Base-by-base conservation (phyloP, 805 yeast species). In the Clavispora phyllophila region DNA sequence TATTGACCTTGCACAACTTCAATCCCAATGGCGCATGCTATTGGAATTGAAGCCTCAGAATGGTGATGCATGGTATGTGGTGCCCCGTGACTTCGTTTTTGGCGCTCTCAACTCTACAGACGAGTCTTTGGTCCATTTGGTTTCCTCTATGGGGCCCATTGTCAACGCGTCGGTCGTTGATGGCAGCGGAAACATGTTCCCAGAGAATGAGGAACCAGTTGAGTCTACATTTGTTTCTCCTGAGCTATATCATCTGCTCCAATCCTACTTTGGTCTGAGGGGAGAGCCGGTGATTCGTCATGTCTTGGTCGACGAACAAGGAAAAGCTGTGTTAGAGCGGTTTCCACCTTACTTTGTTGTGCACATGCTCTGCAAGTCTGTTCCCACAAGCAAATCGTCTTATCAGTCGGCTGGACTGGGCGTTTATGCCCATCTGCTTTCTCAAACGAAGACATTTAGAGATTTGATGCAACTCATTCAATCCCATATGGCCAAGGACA, bases 231-330 rank as follows among this genome's bases (percentile, higher is more conserved):
- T 50, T 31, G 60, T 82, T 0, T 62, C 77, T 0, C 73, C 72
- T 6, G 58, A 63, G 5, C 66, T 75, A 2, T 82, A 77, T 49
- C 53, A 65, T 3, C 54, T 65, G 44, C 57, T 83, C 9, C 59
- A 56, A 1, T 64, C 67, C 25, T 77, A 84, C 81, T 82, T 80
- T 57, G 85, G 84, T 0, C 39, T 76, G 18, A 54, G 60, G 1
- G 70, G 72, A 0, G 56, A 46, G 7, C 69, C 72, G 1, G 62
- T 68, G 9, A 45, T 62, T 5, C 58, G 74, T 38, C 55, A 57
- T 18, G 41, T 68, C 4, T 44, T 62, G 5, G 36, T 51, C 3
- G 58, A 63, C 41, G 51, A 50, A 14, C 55, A 61, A 2, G 68
- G 65, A n/a, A 43, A 47, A 9, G 50, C 47, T 22, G 60, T 51